Evolutionary conservation across 495 filamentous ascomycete species (phyloP).

Genomic region (Podospora sp.): DNA sequence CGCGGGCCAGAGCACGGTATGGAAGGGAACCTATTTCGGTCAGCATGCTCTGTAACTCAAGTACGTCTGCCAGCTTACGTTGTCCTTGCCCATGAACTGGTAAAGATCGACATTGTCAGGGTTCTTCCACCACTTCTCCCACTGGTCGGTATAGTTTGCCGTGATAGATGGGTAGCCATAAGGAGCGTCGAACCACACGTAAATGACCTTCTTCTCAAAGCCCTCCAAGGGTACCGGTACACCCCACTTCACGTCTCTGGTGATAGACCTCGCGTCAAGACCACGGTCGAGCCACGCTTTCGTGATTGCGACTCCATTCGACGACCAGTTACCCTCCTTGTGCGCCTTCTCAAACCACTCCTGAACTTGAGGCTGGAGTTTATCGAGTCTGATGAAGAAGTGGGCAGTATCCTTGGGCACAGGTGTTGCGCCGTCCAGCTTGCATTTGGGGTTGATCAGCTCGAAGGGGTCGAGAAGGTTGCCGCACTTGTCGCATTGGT

Average conservation of each 20-base stretch:
- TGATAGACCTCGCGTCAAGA: slow-evolving; percentile 81
- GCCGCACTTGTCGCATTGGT: slow-evolving; percentile 80
- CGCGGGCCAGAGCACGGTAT: slow-evolving; percentile 88
- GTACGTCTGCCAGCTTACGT: slow-evolving; percentile 52
- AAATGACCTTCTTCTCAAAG: slow-evolving; percentile 84
- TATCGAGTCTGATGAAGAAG: slow-evolving; percentile 77
- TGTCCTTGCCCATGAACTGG: slow-evolving; percentile 99
- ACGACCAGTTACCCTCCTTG: slow-evolving; percentile 62
- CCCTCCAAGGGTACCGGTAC: slow-evolving; percentile 62
- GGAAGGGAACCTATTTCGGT: slow-evolving; percentile 67
- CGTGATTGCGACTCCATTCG: slow-evolving; percentile 72
- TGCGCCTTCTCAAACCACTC: slow-evolving; percentile 62
- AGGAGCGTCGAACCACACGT: slow-evolving; percentile 98
- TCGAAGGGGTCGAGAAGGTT: slow-evolving; percentile 76
- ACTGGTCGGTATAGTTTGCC: slow-evolving; percentile 85
- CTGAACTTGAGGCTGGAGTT: slow-evolving; percentile 72
- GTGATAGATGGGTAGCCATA: slow-evolving; percentile 97
- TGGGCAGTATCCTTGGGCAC: slow-evolving; percentile 63
- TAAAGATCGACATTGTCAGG: slow-evolving; percentile 87
- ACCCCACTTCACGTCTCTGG: slow-evolving; percentile 84
- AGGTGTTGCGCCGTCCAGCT: slow-evolving; percentile 78
- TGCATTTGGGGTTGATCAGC: slow-evolving; percentile 65
- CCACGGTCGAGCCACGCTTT: slow-evolving; percentile 80
- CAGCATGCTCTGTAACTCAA: not conserved
- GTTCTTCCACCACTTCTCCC: slow-evolving; percentile 96